A percentile compares a stretch with the other conserved stretches of the same genome.
Evolutionary conservation across 257 asterid species (phyloP).

Genomic region (Linderniella brevidens): DNA sequence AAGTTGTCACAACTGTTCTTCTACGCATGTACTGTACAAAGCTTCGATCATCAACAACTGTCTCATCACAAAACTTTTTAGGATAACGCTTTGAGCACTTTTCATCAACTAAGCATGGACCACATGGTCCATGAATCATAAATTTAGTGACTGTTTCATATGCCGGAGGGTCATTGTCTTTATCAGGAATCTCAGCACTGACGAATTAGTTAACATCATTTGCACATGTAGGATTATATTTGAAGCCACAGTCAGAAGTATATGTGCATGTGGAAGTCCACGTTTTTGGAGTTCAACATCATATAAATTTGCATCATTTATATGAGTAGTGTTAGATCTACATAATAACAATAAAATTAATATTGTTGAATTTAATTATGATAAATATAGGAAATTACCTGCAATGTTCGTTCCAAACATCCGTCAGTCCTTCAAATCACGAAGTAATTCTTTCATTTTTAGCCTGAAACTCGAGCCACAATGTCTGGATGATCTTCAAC

Average conservation of each 20-base stretch:
- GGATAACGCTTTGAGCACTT: conserved; percentile 5
- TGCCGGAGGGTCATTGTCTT: background rate
- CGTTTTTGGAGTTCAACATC: conserved; percentile 8
- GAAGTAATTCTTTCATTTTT: background rate
- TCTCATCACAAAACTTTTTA: conserved; percentile 2
- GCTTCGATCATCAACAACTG: conserved; percentile 2
- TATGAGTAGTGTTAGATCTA: background rate
- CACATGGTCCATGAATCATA: conserved; percentile 6
- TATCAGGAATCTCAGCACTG: conserved; percentile 6
- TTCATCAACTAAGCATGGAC: conserved; percentile 5
- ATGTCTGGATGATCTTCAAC: background rate
- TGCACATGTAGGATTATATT: background rate
- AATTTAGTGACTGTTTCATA: background rate
- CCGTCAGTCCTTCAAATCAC: background rate
- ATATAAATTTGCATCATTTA: conserved; percentile 2
- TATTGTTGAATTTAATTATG: too few species aligned
- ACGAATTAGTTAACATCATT: conserved; percentile 1
- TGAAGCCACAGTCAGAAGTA: background rate
- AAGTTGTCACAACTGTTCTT: too few species aligned
- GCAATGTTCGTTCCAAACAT: background rate
- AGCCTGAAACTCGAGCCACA: background rate
- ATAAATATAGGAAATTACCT: background rate
- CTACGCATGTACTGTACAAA: conserved; percentile 4
- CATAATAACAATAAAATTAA: background rate
- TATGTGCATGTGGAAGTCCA: conserved; percentile 4